phyloP scores from a whole-genome alignment of 208 protist species.

The Leishmania aethiopica region DNA sequence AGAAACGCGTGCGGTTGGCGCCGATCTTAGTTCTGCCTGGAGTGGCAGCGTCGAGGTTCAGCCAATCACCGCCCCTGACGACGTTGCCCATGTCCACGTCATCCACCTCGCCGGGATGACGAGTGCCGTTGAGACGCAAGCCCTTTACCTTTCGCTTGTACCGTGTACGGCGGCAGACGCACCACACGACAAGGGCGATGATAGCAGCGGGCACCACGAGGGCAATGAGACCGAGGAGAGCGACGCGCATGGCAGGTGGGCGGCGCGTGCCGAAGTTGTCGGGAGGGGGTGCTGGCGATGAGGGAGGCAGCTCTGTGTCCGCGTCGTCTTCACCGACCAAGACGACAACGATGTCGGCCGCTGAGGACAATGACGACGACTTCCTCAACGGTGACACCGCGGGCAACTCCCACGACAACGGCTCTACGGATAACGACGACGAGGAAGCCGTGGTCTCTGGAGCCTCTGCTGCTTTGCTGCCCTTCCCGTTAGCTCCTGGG shows the following conservation, averaged over 20 bases:
- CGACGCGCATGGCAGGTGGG: constrained; percentile 2
- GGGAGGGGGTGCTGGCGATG: neutral
- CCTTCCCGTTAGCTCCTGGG: neutral
- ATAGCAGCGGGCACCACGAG: constrained; percentile 44
- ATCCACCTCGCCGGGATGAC: constrained; percentile 52
- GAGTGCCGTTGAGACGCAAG: constrained; percentile 53
- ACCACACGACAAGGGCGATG: constrained; percentile 30
- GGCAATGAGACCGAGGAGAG: constrained; percentile 42
- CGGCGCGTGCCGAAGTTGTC: constrained; percentile 3
- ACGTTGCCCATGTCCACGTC: constrained; percentile 49
- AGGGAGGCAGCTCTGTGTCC: neutral
- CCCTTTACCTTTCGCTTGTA: constrained; percentile 28
- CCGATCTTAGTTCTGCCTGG: constrained; percentile 1
- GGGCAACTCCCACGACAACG: neutral
- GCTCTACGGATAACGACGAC: neutral
- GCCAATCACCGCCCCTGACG: constrained; percentile 52
- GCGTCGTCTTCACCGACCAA: neutral
- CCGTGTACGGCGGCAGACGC: constrained; percentile 39
- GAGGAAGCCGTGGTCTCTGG: neutral
- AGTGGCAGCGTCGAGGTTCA: constrained; percentile 21
- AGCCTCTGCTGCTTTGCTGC: neutral
- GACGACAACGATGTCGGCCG: neutral
- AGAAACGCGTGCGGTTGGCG: constrained; percentile 1
- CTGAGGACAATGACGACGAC: neutral
- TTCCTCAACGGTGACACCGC: neutral